Conservation (phyloP, 257 asterid genomes). For the Plantago major region DNA sequence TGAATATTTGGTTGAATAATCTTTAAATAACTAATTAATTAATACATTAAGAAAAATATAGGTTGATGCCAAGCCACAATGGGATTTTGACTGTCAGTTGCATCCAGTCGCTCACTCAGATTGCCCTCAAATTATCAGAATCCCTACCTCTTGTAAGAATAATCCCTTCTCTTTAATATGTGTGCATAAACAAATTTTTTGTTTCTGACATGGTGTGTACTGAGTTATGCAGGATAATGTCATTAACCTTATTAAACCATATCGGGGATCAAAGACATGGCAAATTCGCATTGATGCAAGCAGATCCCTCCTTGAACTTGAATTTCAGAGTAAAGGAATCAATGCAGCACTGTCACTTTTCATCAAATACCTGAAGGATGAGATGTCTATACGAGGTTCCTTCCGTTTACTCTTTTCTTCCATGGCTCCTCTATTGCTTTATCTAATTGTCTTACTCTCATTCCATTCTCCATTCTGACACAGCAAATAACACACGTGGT, state of each 20-base stretch:
- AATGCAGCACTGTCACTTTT: conserved; percentile 73
- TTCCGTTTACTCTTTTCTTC: conserved; percentile 2
- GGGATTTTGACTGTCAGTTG: conserved; percentile 87
- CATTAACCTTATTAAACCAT: conserved; percentile 64
- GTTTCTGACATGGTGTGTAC: conserved; percentile 28
- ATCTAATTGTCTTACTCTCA: not conserved
- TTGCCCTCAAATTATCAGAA: conserved; percentile 83
- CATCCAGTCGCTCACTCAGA: conserved; percentile 71
- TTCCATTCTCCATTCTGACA: conserved; percentile 10
- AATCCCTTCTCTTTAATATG: conserved; percentile 13
- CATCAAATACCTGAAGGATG: conserved; percentile 60
- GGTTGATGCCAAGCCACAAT: conserved; percentile 98
- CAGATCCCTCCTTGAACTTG: conserved; percentile 88
- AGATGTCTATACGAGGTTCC: conserved; percentile 80
- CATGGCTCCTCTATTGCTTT: conserved; percentile 1
- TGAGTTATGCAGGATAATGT: conserved; percentile 59
- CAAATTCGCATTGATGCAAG: conserved; percentile 76
- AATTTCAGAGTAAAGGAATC: conserved; percentile 70
- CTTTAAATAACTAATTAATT: too few species aligned
- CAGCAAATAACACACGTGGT: not conserved
- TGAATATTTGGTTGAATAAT: not conserved
- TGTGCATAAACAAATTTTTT: conserved; percentile 12
- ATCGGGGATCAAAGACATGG: conserved; percentile 57
- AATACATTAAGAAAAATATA: conserved; percentile 14
- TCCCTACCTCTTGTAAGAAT: conserved; percentile 78